A percentile compares a stretch with the other conserved stretches of the same genome.
Conservation (phyloP, 2,329 filamentous ascomycete genomes). For the Sarocladium strictum region DNA sequence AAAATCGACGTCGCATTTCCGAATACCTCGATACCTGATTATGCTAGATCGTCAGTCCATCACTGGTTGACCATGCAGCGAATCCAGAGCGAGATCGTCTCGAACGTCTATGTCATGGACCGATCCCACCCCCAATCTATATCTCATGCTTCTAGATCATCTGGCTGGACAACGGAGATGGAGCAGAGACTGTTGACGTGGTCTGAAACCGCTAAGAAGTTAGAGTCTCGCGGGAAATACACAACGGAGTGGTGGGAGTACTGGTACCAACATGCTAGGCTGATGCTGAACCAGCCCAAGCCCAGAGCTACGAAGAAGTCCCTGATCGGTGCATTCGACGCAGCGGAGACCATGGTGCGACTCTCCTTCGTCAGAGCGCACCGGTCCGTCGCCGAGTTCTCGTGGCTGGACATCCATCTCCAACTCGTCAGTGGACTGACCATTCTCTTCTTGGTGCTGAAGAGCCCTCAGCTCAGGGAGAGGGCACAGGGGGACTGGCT, state of each 20-base stretch:
- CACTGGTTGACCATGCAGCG: constrained; percentile 18
- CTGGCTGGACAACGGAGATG: not conserved
- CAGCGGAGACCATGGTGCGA: constrained; percentile 17
- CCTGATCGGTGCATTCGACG: constrained; percentile 14
- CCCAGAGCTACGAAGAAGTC: constrained; percentile 11
- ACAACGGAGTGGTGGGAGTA: constrained; percentile 17
- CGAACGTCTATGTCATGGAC: constrained; percentile 12
- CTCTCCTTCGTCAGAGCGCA: constrained; percentile 16
- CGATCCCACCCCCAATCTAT: constrained; percentile 1
- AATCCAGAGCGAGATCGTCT: constrained; percentile 17
- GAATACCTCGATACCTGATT: constrained; percentile 1
- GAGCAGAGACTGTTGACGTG: constrained; percentile 2
- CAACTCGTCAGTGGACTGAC: constrained; percentile 20
- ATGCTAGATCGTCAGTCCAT: constrained; percentile 12
- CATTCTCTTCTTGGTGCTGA: constrained; percentile 16
- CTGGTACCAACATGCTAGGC: constrained; percentile 18
- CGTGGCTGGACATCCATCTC: constrained; percentile 19
- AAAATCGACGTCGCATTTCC: constrained; percentile 17
- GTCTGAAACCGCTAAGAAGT: not conserved
- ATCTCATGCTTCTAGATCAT: not conserved
- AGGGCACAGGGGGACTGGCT: constrained; percentile 15
- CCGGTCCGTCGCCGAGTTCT: constrained; percentile 15
- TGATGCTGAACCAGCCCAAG: constrained; percentile 17
- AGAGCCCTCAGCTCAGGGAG: constrained; percentile 10
- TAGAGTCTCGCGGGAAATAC: not conserved